Evolutionary conservation across 2,329 filamentous ascomycete species (phyloP), one percentile per base, ranked within the genome.

Genomic region (Fonsecaea erecta): DNA sequence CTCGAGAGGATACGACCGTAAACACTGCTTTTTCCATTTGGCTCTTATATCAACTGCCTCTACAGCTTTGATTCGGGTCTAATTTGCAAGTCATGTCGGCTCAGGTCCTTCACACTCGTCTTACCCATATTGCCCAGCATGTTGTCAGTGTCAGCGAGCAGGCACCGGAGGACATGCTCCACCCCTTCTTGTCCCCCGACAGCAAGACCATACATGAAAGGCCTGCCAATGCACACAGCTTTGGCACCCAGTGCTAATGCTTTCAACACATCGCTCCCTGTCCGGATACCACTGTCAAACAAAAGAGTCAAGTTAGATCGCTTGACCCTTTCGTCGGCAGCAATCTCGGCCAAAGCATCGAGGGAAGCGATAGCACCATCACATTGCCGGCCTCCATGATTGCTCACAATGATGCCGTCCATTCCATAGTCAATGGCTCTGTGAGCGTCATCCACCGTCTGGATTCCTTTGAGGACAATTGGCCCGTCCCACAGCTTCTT

Each of bases 381-480:
- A 14, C 82, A 73, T 68, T 85, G 83, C 46, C 83, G 75, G 32
- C 77, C 77, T n/a, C 83, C 82, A 72, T 85, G 83, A 65, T 85
- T 85, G 16, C 77, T 80, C 9, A 85, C 79, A 14, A 84, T 76
- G 59, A 85, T 83, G 0, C 82, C 83, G 48, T 82, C 76, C 30
- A 81, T 79, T 7, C 80, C 82, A 32, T 75, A 71, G 37, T 84
- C 74, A 5, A 79, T 76, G 0, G 80, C 81, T 59, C 75, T 75
- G 56, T 74, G 73, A 14, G 83, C 83, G 71, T 85, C 83, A 1
- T 77, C 80, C 1, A 82, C 77, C 52, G 79, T 80, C 70, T 84
- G 82, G 60, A 83, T 85, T 0, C 86, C 87, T 74, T 89, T 89
- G 37, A 86, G 79, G 66, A 86, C 83, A 59, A 92, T 85, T 0